Base-by-base conservation (phyloP, 805 yeast species). In the Ogataea nitratoaversa region DNA sequence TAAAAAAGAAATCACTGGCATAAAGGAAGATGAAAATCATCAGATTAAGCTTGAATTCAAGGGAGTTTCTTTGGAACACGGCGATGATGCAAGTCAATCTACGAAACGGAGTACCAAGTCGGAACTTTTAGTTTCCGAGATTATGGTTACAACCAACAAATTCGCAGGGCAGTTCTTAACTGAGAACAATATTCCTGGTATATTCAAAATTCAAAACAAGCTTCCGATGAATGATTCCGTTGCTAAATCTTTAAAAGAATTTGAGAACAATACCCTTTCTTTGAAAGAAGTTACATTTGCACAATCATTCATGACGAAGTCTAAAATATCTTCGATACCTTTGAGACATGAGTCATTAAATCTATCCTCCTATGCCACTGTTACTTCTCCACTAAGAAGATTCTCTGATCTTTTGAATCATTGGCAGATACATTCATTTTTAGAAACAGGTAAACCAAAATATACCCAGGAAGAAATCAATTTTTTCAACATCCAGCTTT, bases 321-420 rank as follows among this genome's bases (percentile, higher is more conserved):
- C 91, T 3, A 67, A 65, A 28, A 69, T 74, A 33, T 65, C 78
- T 2, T 59, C 73, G 0, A 36, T 42, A 1, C 74, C 84, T 0
- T 46, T 50, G 0, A 54, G 52, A 1, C 96, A 89, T 61, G 66
- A 69, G 18, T 76, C 84, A 47, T 61, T 88, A 20, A 95, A 90
- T 3, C 61, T 85, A 8, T 58, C 62, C 0, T 57, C 65, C 5
- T 88, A 90, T 53, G 70, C 83, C 5, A 84, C 87, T 16, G 82
- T 85, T 8, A 90, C 98, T 0, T 89, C 97, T 0, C 98, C 99
- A 2, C 66, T 93, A 47, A 71, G 98, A 57, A 68, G 98, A 48
- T 84, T 76, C 49, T 80, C 84, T 6, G 98, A 91, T 58, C 61
- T 89, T 44, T 59, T 89, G 8, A 82, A 82, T 53, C 97, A 90